A percentile compares a stretch with the other conserved stretches of the same genome.
phyloP scores from a whole-genome alignment of 2,329 filamentous ascomycete species.

The Fusarium miscanthi region DNA sequence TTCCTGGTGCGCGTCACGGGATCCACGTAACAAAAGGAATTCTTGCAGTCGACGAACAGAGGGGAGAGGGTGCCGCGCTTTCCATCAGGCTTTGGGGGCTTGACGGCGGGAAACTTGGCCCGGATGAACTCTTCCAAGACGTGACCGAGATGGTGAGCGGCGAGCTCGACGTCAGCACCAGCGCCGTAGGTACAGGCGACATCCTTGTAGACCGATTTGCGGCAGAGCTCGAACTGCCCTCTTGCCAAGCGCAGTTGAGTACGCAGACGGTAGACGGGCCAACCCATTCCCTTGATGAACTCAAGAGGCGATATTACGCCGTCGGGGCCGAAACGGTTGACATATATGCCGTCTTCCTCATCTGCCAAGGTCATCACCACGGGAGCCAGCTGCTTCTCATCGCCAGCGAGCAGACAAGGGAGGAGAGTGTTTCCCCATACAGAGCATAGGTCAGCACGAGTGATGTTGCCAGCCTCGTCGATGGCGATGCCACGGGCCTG shows the following conservation, averaged over 20 bases:
- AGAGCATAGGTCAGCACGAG: conserved; percentile 36
- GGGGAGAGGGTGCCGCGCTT: too few species aligned
- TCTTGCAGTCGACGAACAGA: too few species aligned
- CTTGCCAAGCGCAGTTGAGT: not conserved
- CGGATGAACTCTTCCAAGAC: too few species aligned
- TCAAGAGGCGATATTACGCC: not conserved
- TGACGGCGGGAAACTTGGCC: too few species aligned
- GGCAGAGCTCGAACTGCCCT: too few species aligned
- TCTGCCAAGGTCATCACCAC: conserved; percentile 11
- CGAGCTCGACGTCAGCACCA: too few species aligned
- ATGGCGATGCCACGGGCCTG: conserved; percentile 17
- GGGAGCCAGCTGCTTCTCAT: conserved; percentile 32
- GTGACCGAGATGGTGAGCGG: too few species aligned
- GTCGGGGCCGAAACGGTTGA: not conserved
- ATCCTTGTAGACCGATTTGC: too few species aligned
- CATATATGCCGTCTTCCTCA: not conserved
- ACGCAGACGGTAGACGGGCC: not conserved
- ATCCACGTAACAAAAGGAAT: too few species aligned
- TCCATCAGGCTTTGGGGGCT: too few species aligned
- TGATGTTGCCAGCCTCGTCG: conserved; percentile 41
- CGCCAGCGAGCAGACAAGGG: conserved; percentile 39
- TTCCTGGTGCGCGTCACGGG: not conserved
- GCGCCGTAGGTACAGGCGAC: too few species aligned
- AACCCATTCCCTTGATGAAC: not conserved
- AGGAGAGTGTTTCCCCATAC: conserved; percentile 40